A percentile compares a stretch with the other conserved stretches of the same genome.
phyloP scores from a whole-genome alignment of 371 early-diverging fungal genomes.

The Mucor circinelloides region DNA sequence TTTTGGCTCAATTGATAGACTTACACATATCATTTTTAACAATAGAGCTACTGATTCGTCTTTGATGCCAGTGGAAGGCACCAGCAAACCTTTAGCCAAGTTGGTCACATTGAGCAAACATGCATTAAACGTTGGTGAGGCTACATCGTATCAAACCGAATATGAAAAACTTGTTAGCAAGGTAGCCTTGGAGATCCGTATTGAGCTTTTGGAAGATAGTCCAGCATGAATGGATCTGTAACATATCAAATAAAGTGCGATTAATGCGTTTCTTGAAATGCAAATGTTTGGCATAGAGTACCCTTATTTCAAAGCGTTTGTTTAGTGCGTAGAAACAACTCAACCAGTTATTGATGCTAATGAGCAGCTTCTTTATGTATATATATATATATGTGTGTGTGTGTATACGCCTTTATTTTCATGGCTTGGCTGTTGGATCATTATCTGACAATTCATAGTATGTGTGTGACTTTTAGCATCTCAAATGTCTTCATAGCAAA shows the following conservation, averaged over 20 bases:
- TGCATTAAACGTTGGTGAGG: constrained; percentile 25
- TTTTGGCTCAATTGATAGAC: background rate
- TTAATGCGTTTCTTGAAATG: background rate
- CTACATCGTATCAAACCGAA: constrained; percentile 29
- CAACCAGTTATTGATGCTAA: background rate
- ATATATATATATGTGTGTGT: too few species aligned
- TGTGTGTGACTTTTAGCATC: background rate
- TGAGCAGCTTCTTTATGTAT: background rate
- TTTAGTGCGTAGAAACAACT: background rate
- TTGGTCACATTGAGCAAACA: constrained; percentile 20
- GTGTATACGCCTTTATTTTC: too few species aligned
- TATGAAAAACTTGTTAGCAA: constrained; percentile 30
- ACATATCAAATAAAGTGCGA: background rate
- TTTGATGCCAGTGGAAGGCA: constrained; percentile 4
- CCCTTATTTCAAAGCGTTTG: background rate
- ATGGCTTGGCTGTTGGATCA: background rate
- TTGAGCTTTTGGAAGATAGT: constrained; percentile 19
- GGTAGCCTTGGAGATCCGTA: constrained; percentile 21
- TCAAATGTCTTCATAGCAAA: background rate
- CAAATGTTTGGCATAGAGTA: background rate
- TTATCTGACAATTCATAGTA: background rate
- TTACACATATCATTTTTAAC: background rate
- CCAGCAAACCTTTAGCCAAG: constrained; percentile 10
- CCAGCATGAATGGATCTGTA: background rate
- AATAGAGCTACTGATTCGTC: constrained; percentile 20